Conservation (phyloP, 2,329 filamentous ascomycete genomes). For the Canariomyces notabilis region DNA sequence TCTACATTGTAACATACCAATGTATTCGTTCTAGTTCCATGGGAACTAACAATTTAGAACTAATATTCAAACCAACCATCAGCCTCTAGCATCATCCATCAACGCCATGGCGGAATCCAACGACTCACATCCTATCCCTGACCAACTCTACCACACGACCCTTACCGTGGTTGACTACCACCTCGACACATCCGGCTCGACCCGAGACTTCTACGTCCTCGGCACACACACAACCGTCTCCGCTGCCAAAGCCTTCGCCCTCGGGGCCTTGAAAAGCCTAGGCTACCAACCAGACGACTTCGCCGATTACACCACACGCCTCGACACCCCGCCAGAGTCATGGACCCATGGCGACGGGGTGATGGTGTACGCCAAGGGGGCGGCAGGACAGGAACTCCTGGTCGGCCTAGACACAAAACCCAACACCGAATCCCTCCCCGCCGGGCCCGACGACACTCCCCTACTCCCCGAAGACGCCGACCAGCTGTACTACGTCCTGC, state of each 20-base stretch:
- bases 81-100: background rate
- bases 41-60: too few species aligned
- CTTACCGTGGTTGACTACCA: conserved; percentile 34
- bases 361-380: conserved; percentile 34
- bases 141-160: conserved; percentile 35
- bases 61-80: background rate
- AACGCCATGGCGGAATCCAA: conserved; percentile 6
- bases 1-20: too few species aligned
- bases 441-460: conserved; percentile 15
- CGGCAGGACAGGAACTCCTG: conserved; percentile 34
- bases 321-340: background rate
- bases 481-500: conserved; percentile 38
- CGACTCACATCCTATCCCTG: conserved; percentile 19
- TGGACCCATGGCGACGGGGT: conserved; percentile 38
- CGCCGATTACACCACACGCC: conserved; percentile 27
- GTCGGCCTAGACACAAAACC: conserved; percentile 35
- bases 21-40: too few species aligned
- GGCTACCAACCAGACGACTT: conserved; percentile 37
- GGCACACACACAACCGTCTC: conserved; percentile 34
- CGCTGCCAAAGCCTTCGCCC: conserved; percentile 35
- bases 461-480: conserved; percentile 25
- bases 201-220: conserved; percentile 32
- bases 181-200: conserved; percentile 26
- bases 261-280: conserved; percentile 28
- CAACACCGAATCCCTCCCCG: conserved; percentile 31